These are phyloP conservation scores for Corynascus novoguineensis DNA, from an alignment of 495 filamentous ascomycete genomes.

Conservation along the genomic window DNA sequence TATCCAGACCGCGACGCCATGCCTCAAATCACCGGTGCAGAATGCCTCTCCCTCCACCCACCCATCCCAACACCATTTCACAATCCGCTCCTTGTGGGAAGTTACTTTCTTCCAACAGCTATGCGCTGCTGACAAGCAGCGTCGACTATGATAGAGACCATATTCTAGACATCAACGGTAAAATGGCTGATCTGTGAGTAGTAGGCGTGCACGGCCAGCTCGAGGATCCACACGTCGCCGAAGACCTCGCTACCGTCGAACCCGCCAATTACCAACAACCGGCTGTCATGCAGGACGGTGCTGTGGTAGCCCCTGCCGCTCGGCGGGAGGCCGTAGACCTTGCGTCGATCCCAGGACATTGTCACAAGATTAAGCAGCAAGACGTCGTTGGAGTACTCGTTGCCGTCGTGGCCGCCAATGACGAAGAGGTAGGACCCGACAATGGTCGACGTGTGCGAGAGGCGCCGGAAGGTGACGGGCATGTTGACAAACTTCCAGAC, in stretches of 20 bases:
- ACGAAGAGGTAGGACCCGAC: conserved; percentile 63
- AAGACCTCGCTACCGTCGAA: conserved; percentile 62
- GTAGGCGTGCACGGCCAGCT: conserved; percentile 60
- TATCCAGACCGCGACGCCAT: neutral
- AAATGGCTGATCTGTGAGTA: conserved; percentile 66
- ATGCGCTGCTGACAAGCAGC: neutral
- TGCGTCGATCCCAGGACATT: conserved; percentile 60
- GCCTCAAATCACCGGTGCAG: neutral
- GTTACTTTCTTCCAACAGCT: neutral
- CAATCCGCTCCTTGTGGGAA: neutral
- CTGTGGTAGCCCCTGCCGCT: conserved; percentile 59
- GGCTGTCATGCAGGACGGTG: conserved; percentile 55
- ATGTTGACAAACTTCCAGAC: conserved; percentile 50
- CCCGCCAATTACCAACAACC: conserved; percentile 55
- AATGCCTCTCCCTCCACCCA: neutral
- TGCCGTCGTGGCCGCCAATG: conserved; percentile 60
- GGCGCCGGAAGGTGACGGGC: conserved; percentile 49
- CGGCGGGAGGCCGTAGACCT: conserved; percentile 57
- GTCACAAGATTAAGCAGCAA: conserved; percentile 61
- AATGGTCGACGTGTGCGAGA: conserved; percentile 60
- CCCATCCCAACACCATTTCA: neutral
- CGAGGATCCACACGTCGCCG: conserved; percentile 56
- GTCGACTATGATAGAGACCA: neutral
- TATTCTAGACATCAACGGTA: conserved; percentile 52
- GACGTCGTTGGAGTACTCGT: conserved; percentile 61